A percentile compares a stretch with the other conserved stretches of the same genome.
These are phyloP conservation scores for Nannochloropsis salina DNA, from an alignment of 108 stramenopile genomes.

Conservation along the genomic window DNA sequence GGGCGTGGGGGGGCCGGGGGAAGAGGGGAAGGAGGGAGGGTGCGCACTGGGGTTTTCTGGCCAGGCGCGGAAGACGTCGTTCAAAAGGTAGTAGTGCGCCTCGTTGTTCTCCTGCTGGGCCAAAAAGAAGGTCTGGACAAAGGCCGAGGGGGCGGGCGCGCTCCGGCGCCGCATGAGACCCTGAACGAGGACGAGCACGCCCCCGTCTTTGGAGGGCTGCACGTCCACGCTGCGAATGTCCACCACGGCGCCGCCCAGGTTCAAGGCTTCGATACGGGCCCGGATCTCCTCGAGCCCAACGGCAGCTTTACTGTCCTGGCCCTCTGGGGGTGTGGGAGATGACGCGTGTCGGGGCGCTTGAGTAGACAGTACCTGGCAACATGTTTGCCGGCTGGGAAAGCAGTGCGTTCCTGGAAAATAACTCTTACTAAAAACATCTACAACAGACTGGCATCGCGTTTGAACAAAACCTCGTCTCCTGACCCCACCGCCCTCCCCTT, in stretches of 20 bases:
- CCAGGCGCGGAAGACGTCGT: neutral
- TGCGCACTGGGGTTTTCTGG: neutral
- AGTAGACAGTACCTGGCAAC: neutral
- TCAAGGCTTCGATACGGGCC: neutral
- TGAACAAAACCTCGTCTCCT: neutral
- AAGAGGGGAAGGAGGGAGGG: neutral
- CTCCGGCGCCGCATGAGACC: neutral
- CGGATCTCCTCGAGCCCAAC: neutral
- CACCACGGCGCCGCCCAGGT: neutral
- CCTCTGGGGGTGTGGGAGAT: neutral
- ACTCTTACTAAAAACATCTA: neutral
- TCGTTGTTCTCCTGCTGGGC: conserved; percentile 15
- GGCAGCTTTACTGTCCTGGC: conserved; percentile 16
- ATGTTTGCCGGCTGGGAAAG: neutral
- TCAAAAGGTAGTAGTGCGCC: neutral
- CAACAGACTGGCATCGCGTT: neutral
- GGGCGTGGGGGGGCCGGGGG: neutral
- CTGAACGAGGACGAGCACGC: conserved; percentile 1
- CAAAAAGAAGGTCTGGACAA: conserved; percentile 14
- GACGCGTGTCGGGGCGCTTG: neutral
- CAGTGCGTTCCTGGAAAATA: neutral
- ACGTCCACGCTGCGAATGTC: neutral
- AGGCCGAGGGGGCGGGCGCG: neutral
- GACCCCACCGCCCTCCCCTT: neutral
- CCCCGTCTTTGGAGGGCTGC: neutral